Percentiles rank a stretch among this genome's conserved stretches.
phyloP scores from a whole-genome alignment of 345 rosid genomes.

The Brassica incana region DNA sequence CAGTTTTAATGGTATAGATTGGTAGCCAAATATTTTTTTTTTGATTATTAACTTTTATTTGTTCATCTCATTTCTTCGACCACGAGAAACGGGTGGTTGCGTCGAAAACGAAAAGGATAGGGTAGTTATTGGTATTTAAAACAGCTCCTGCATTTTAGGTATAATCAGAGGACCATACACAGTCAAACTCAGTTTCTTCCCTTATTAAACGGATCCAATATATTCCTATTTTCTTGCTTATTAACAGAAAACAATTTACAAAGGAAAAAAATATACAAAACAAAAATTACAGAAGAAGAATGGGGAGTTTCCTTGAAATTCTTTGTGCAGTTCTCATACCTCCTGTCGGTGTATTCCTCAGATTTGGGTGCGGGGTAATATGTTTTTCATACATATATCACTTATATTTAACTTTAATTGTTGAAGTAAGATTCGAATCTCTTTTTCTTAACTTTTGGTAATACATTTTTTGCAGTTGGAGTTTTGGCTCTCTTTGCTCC shows the following conservation, averaged over 20 bases:
- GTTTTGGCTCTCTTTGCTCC: constrained; percentile 74
- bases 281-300: constrained; percentile 15
- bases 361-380: constrained; percentile 59
- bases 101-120: constrained; percentile 8
- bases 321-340: constrained; percentile 70
- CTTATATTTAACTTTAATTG: not conserved
- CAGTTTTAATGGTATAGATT: no score
- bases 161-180: constrained; percentile 31
- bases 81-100: not conserved
- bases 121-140: constrained; percentile 19
- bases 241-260: not conserved
- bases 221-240: not conserved
- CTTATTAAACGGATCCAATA: not conserved
- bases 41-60: not conserved
- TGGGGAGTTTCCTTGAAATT: constrained; percentile 46
- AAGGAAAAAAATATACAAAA: not conserved
- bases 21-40: no score
- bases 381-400: not conserved
- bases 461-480: constrained; percentile 48
- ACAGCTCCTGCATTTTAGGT: constrained; percentile 24
- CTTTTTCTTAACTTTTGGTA: not conserved
- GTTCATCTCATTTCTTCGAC: not conserved
- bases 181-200: constrained; percentile 13
- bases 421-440: not conserved
- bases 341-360: constrained; percentile 84